Evolutionary conservation across 768 basidiomycete species (phyloP).

Genomic region (Amanita exitialis): DNA sequence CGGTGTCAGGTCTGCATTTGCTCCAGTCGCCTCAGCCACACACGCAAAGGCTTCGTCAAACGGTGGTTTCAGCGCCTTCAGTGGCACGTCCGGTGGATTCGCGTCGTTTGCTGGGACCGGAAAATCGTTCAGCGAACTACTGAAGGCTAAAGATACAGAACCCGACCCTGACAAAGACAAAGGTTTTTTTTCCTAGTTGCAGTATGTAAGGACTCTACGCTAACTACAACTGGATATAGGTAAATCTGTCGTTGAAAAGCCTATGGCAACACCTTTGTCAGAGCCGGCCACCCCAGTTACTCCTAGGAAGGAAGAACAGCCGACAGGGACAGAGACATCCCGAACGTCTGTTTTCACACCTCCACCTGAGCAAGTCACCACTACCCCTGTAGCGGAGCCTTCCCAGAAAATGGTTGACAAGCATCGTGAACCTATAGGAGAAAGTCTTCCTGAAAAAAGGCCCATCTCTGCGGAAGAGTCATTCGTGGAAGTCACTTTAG

Average conservation of each 20-base stretch:
- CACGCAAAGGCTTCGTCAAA: constrained; percentile 18
- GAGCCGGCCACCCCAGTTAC: neutral
- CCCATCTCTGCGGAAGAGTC: constrained; percentile 14
- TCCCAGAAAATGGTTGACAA: constrained; percentile 10
- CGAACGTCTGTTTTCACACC: neutral
- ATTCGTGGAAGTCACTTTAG: constrained; percentile 16
- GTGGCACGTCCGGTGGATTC: constrained; percentile 31
- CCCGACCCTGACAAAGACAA: neutral
- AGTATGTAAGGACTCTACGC: neutral
- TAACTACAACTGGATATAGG: neutral
- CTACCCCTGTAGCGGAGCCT: constrained; percentile 3
- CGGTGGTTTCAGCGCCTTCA: constrained; percentile 45
- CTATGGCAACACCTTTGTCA: neutral
- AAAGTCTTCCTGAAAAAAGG: neutral
- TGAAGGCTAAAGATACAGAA: neutral
- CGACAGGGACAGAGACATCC: neutral
- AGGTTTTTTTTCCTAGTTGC: neutral
- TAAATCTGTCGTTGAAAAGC: neutral
- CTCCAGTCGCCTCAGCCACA: constrained; percentile 15
- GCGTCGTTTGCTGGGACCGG: constrained; percentile 27
- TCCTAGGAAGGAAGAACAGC: constrained; percentile 3
- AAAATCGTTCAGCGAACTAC: constrained; percentile 37
- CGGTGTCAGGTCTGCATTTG: constrained; percentile 23
- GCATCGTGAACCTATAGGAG: neutral
- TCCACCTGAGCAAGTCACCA: neutral